phyloP scores from a whole-genome alignment of 2,329 filamentous ascomycete genomes.

The Fusarium newnesense region DNA sequence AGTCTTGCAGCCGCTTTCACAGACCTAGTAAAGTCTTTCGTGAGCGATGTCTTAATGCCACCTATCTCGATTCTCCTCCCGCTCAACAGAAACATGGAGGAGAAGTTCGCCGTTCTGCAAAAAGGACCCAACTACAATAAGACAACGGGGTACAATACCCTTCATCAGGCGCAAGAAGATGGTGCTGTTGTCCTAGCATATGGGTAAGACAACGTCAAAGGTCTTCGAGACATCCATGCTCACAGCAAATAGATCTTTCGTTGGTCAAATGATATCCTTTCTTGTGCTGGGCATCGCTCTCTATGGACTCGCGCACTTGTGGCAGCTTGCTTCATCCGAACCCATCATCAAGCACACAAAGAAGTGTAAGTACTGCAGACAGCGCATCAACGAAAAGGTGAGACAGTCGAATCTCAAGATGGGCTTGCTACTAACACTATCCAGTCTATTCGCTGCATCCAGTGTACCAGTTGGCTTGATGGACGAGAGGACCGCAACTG shows the following conservation, averaged over 20 bases:
- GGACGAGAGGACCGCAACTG: slow-evolving; percentile 56
- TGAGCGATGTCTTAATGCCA: slow-evolving; percentile 76
- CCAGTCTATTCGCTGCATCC: slow-evolving; percentile 58
- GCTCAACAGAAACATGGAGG: slow-evolving; percentile 75
- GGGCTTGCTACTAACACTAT: slow-evolving; percentile 5
- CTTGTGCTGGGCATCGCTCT: slow-evolving; percentile 71
- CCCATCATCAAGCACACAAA: slow-evolving; percentile 76
- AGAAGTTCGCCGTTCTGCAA: slow-evolving; percentile 76
- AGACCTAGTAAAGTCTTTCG: slow-evolving; percentile 76
- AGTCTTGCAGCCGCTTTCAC: slow-evolving; percentile 78
- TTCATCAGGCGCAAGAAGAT: slow-evolving; percentile 74
- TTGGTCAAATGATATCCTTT: slow-evolving; percentile 74
- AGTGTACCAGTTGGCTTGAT: slow-evolving; percentile 64
- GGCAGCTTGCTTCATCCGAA: slow-evolving; percentile 70
- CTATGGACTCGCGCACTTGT: slow-evolving; percentile 71
- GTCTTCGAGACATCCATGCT: background rate
- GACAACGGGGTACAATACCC: slow-evolving; percentile 73
- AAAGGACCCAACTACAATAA: slow-evolving; percentile 64
- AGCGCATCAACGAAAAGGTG: slow-evolving; percentile 72
- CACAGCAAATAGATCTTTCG: slow-evolving; percentile 59
- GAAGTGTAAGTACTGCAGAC: slow-evolving; percentile 75
- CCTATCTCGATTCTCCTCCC: slow-evolving; percentile 75
- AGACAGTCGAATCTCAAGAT: slow-evolving; percentile 13
- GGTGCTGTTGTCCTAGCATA: slow-evolving; percentile 79
- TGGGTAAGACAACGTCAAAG: slow-evolving; percentile 58